Conservation (phyloP, 768 basidiomycete genomes). For the Erythrobasidium yunnanense region DNA sequence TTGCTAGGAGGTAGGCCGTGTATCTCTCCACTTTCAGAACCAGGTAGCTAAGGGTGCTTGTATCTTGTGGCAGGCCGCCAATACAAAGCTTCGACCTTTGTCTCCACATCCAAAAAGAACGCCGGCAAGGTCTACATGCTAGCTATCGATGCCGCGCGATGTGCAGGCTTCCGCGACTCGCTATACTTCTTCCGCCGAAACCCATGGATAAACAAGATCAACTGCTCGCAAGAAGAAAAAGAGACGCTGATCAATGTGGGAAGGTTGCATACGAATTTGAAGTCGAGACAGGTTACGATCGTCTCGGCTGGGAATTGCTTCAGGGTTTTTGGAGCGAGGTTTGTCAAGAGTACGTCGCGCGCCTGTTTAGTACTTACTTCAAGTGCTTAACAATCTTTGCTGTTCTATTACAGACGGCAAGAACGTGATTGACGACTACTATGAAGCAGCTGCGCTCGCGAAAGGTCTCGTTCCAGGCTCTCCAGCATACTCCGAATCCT, state of each 20-base stretch:
- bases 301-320: conserved; percentile 84
- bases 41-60: neutral
- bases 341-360: conserved; percentile 58
- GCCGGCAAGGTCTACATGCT: conserved; percentile 81
- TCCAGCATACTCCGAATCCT: conserved; percentile 65
- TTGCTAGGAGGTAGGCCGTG: conserved; percentile 62
- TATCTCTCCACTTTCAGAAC: too few relatives aligned
- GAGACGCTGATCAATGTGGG: conserved; percentile 80
- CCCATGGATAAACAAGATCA: conserved; percentile 76
- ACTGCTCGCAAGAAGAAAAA: conserved; percentile 79
- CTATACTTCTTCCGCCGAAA: conserved; percentile 96
- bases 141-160: conserved; percentile 91
- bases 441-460: conserved; percentile 71
- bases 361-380: too few relatives aligned
- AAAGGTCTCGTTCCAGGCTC: conserved; percentile 73
- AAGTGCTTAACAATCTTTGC: too few relatives aligned
- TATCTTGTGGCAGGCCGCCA: conserved; percentile 53
- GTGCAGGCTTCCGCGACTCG: conserved; percentile 90
- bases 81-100: conserved; percentile 81
- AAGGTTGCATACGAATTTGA: conserved; percentile 75
- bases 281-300: conserved; percentile 83
- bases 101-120: conserved; percentile 64
- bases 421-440: conserved; percentile 93
- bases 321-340: conserved; percentile 87
- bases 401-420: conserved; percentile 60